phyloP scores from a whole-genome alignment of 257 asterid genomes.

The Solanum tarapatanum region DNA sequence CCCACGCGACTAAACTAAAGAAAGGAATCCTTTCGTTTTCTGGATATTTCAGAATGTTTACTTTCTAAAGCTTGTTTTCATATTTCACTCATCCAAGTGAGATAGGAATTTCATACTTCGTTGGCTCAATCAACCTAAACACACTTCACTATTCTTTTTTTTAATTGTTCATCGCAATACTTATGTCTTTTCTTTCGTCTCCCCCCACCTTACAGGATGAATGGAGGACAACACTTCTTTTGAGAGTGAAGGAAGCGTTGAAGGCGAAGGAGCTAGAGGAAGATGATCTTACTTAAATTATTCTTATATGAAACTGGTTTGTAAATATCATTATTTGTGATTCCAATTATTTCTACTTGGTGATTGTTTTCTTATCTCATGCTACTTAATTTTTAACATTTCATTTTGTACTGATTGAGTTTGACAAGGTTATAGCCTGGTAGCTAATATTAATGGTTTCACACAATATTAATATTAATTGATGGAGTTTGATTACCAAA shows the following conservation, averaged over 20 bases:
- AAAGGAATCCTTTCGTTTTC: not conserved
- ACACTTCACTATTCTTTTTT: not conserved
- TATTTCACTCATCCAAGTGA: not conserved
- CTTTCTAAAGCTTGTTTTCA: not conserved
- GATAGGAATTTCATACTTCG: not conserved
- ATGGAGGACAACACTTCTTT: constrained; percentile 80
- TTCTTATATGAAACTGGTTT: not conserved
- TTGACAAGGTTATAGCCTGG: not conserved
- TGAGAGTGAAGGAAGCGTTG: constrained; percentile 89
- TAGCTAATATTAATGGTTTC: not conserved
- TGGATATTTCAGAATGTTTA: not conserved
- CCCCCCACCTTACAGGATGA: constrained; percentile 42
- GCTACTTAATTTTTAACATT: not conserved
- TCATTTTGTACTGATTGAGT: not conserved
- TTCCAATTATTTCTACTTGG: not conserved
- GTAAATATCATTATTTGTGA: not conserved
- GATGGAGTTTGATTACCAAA: not conserved
- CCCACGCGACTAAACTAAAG: not conserved
- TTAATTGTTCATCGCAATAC: not conserved
- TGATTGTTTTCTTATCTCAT: not conserved
- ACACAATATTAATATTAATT: not conserved
- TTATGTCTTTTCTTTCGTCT: constrained; percentile 13
- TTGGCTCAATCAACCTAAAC: not conserved
- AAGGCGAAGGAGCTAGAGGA: constrained; percentile 94
- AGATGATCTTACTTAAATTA: constrained; percentile 75